These are phyloP conservation scores for Sphaerulina musiva DNA, from an alignment of 2,329 filamentous ascomycete genomes.

Conservation along the genomic window DNA sequence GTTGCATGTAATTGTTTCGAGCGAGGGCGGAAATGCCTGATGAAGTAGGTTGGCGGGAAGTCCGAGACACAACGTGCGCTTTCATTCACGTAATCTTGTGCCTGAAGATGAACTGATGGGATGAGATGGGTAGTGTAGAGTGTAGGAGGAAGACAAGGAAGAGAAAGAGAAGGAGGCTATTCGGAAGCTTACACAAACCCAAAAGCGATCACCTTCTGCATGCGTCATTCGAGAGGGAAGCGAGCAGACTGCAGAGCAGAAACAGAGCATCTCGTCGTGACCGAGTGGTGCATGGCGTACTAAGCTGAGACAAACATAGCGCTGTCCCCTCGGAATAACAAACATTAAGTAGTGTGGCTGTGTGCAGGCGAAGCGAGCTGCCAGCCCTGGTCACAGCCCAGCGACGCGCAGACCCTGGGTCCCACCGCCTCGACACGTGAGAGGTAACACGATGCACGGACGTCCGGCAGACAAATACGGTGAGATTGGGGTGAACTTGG, in stretches of 20 bases:
- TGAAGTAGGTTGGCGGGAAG: background rate
- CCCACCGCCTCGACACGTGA: background rate
- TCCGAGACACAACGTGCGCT: no score
- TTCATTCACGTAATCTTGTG: no score
- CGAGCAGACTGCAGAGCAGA: background rate
- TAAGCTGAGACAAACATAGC: slow-evolving; percentile 10
- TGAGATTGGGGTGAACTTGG: background rate
- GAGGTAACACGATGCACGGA: background rate
- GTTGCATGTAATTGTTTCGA: no score
- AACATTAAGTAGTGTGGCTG: slow-evolving; percentile 7
- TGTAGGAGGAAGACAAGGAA: background rate
- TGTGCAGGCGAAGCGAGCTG: background rate
- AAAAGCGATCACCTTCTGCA: background rate
- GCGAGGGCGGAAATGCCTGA: background rate
- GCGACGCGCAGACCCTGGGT: background rate
- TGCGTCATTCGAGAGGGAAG: slow-evolving; percentile 5
- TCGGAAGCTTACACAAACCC: slow-evolving; percentile 12
- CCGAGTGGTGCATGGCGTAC: slow-evolving; percentile 5
- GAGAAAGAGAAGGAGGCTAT: slow-evolving; percentile 1
- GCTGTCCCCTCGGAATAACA: background rate
- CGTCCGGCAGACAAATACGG: background rate
- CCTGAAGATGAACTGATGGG: background rate
- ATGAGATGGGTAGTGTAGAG: background rate
- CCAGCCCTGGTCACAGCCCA: background rate
- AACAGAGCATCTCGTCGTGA: background rate